These are phyloP conservation scores for Alternaria sp. DNA, from an alignment of 2,329 filamentous ascomycete genomes.

Conservation along the genomic window DNA sequence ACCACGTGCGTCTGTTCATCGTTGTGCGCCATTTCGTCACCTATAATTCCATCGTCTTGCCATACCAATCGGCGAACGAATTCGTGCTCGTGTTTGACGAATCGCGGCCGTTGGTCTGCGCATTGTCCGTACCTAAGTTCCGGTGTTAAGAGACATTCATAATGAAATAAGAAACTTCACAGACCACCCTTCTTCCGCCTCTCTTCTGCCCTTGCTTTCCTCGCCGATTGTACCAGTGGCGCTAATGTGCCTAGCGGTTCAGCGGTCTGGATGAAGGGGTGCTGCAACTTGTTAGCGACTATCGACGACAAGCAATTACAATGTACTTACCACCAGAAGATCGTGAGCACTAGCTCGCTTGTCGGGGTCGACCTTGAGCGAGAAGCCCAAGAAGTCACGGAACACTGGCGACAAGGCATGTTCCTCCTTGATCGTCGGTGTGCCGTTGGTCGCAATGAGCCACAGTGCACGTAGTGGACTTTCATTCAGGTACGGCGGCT, in stretches of 20 bases:
- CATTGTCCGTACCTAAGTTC: constrained; percentile 30
- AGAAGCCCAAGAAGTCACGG: constrained; percentile 89
- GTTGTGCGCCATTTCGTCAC: constrained; percentile 3
- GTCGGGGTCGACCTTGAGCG: constrained; percentile 95
- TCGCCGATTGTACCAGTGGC: constrained; percentile 84
- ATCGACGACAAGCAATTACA: background rate
- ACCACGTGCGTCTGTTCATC: background rate
- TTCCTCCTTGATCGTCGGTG: constrained; percentile 93
- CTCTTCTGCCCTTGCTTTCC: constrained; percentile 85
- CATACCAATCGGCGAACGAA: constrained; percentile 42
- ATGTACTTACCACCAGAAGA: constrained; percentile 77
- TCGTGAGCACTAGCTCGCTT: constrained; percentile 96
- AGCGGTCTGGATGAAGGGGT: constrained; percentile 59
- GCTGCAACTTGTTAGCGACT: constrained; percentile 34
- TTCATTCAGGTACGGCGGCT: constrained; percentile 95
- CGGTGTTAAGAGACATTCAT: constrained; percentile 35
- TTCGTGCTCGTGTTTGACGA: constrained; percentile 24
- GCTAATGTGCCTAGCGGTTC: constrained; percentile 72
- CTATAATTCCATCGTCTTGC: constrained; percentile 22
- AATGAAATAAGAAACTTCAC: constrained; percentile 34
- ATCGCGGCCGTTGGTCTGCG: constrained; percentile 26
- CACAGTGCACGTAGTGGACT: constrained; percentile 91
- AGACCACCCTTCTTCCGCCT: constrained; percentile 56
- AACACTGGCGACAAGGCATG: constrained; percentile 81
- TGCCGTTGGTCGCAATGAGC: constrained; percentile 96